Base-by-base conservation (phyloP, 2,329 filamentous ascomycete genomes). In the Monilinia laxa region DNA sequence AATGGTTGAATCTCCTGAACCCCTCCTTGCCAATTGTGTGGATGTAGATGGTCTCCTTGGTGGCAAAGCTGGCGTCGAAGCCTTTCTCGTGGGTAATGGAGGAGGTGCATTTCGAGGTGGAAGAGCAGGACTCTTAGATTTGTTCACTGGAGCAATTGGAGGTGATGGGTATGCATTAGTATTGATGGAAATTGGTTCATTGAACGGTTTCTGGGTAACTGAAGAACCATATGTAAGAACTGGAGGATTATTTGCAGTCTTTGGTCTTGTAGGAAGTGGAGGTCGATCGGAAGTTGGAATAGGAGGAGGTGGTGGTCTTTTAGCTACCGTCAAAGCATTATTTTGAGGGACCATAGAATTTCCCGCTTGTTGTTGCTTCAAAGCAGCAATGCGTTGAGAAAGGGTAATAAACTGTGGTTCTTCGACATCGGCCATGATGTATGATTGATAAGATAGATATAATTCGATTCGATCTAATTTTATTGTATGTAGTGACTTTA, bases 381-480 rank as follows among this genome's bases (percentile, higher is more conserved):
- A 80, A 40, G 87, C 87, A 12, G 86, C 86, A 69, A 89, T 89
- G 63, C 87, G 82, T 76, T 88, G 85, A 5, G 84, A 82, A 35
- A 89, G 80, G 10, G 83, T 83, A 67, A 80, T 86, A 76, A 86
- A 88, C 69, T 83, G 83, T 51, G 85, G 85, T 73, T 88, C 86
- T 72, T 87, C 84, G 55, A 82, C 79, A 63, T 89, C 86, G 10
- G 85, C 81, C 87, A 89, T 89, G 67, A 62, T 71, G 66, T 56
- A 25, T 40, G 62, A 64, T 58, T 40, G 7, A 23, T 35, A 35
- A 35, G 31, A 35, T 35, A 35, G 31, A 35, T 35, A 35, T 35
- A 5, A 35, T 35, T 35, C 31, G 31, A 35, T 35, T 35, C 31
- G 31, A 35, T 35, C 31, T 1, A 9, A 35, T 35, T 35, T 35